Percentiles rank a stretch among this genome's conserved stretches.
phyloP scores from a whole-genome alignment of 2,329 filamentous ascomycete species.

The Apiospora sp. region DNA sequence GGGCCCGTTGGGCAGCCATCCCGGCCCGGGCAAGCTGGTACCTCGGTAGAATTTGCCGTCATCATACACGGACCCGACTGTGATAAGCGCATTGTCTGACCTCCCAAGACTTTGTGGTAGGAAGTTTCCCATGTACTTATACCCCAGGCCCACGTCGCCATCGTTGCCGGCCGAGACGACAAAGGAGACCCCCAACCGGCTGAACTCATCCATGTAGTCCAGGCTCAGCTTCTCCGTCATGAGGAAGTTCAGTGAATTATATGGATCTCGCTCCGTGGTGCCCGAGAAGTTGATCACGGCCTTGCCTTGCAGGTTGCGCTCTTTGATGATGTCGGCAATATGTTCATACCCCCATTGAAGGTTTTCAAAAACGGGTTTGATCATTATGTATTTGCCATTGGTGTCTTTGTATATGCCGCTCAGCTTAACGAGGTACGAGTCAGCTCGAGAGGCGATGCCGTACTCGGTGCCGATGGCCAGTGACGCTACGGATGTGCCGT shows the following conservation, averaged over 20 bases:
- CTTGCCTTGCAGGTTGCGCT: neutral
- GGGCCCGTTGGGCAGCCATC: neutral
- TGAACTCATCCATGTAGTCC: no score
- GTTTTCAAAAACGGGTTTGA: no score
- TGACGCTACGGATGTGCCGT: neutral
- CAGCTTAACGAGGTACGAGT: neutral
- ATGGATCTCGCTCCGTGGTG: no score
- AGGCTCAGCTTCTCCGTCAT: no score
- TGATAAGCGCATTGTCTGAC: neutral
- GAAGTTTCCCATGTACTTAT: neutral
- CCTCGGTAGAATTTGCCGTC: neutral
- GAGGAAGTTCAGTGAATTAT: no score
- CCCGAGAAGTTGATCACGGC: neutral
- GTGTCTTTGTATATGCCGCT: no score
- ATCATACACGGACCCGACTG: no score
- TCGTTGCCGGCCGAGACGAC: neutral
- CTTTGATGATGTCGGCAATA: no score
- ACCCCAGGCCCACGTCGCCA: no score
- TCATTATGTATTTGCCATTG: no score
- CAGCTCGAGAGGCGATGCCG: neutral
- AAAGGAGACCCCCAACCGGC: neutral
- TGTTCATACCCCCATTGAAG: no score
- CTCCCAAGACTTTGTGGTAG: neutral
- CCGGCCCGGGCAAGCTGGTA: neutral
- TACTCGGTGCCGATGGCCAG: neutral